These are phyloP conservation scores for Debaryomyces castellii DNA, from an alignment of 805 yeast genomes.

Conservation along the genomic window DNA sequence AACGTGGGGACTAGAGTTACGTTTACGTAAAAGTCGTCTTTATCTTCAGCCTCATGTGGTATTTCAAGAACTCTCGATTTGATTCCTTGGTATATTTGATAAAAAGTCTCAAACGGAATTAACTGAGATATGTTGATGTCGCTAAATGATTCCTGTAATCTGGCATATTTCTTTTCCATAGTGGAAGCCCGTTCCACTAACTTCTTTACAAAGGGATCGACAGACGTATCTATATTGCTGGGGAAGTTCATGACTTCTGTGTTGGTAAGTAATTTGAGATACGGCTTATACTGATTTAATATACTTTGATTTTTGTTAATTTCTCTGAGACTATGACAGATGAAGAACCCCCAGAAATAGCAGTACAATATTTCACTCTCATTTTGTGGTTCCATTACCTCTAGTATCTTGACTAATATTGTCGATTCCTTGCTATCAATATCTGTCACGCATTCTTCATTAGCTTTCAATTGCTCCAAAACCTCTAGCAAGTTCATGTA, in stretches of 20 bases:
- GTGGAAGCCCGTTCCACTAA: constrained; percentile 3
- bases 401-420: constrained; percentile 19
- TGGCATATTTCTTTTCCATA: constrained; percentile 10
- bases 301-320: not conserved
- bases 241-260: constrained; percentile 13
- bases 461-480: constrained; percentile 15
- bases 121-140: constrained; percentile 10
- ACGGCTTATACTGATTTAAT: constrained; percentile 7
- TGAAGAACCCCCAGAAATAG: constrained; percentile 24
- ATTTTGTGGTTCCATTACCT: constrained; percentile 19
- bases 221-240: not conserved
- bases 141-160: constrained; percentile 6
- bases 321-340: constrained; percentile 2
- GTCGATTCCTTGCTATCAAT: constrained; percentile 10
- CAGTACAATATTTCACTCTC: constrained; percentile 29
- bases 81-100: constrained; percentile 45
- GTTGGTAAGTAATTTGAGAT: constrained; percentile 18
- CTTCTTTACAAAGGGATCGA: constrained; percentile 8
- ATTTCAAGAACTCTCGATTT: constrained; percentile 64
- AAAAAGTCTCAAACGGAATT: constrained; percentile 18
- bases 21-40: constrained; percentile 30
- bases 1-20: constrained; percentile 63
- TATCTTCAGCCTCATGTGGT: constrained; percentile 40
- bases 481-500: constrained; percentile 16
- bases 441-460: not conserved